Evolutionary conservation across 805 yeast genomes (phyloP).

Genomic region (Schwanniomyces vanrijiae): DNA sequence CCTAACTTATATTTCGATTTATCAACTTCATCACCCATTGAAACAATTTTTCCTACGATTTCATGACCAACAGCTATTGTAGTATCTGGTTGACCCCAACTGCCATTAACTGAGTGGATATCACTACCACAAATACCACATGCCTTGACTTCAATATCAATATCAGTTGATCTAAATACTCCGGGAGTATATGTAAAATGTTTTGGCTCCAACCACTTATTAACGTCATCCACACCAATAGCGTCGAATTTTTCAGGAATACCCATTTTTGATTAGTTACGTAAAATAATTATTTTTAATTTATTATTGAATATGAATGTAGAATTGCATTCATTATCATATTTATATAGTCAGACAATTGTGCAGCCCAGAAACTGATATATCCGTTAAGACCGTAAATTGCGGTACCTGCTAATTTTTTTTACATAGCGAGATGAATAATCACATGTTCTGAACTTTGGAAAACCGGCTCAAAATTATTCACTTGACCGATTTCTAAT

Average conservation of each 20-base stretch:
- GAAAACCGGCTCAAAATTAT: no score
- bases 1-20: constrained; percentile 35
- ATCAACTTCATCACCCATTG: constrained; percentile 31
- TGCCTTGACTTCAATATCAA: constrained; percentile 6
- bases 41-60: constrained; percentile 19
- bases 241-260: constrained; percentile 24
- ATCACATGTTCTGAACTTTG: no score
- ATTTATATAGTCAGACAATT: no score
- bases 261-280: background rate
- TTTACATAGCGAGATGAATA: no score
- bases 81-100: constrained; percentile 15
- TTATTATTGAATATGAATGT: no score
- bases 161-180: constrained; percentile 3
- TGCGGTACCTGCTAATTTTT: no score
- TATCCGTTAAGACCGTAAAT: no score
- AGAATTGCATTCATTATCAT: no score
- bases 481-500: no score
- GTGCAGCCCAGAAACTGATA: no score
- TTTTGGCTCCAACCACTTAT: constrained; percentile 37
- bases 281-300: no score
- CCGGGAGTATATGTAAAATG: constrained; percentile 25
- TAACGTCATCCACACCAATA: constrained; percentile 31
- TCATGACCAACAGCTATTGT: constrained; percentile 23
- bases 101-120: constrained; percentile 13
- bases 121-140: constrained; percentile 21